Evolutionary conservation across 306 rosid species (phyloP).

Genomic region (Medicago lupulina): DNA sequence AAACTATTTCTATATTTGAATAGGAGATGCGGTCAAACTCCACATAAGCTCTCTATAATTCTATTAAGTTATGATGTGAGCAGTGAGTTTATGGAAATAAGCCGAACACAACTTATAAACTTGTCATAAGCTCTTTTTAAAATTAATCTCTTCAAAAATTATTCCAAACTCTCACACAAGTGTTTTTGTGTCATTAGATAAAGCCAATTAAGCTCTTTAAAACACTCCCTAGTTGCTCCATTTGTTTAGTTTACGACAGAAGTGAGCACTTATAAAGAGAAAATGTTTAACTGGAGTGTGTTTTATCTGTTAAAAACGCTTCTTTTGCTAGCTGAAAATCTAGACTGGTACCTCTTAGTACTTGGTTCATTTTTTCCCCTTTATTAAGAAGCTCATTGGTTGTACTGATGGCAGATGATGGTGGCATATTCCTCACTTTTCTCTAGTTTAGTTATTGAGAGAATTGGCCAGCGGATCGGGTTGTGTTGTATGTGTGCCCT

Average conservation of each 20-base stretch:
- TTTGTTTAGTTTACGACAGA: slow-evolving; percentile 12
- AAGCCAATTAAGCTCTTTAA: neutral
- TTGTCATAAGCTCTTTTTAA: neutral
- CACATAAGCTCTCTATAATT: neutral
- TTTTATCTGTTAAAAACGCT: neutral
- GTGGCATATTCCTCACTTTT: slow-evolving; percentile 65
- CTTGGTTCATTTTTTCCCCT: neutral
- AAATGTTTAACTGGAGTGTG: slow-evolving; percentile 7
- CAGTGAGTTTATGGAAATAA: neutral
- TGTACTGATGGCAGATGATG: slow-evolving; percentile 65
- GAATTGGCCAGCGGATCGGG: slow-evolving; percentile 59
- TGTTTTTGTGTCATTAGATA: neutral
- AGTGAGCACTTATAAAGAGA: neutral
- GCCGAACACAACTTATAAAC: neutral
- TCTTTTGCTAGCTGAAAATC: slow-evolving; percentile 26
- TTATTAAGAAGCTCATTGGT: slow-evolving; percentile 21
- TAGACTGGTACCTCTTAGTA: neutral
- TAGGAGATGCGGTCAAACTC: neutral
- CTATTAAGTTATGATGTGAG: neutral
- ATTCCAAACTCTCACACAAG: neutral
- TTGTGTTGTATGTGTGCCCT: slow-evolving; percentile 55
- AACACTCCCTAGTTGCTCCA: slow-evolving; percentile 1
- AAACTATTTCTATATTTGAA: neutral
- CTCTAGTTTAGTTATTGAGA: slow-evolving; percentile 63
- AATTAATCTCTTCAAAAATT: neutral